Base-by-base conservation (phyloP, 169 alveolate species). In the Neospora caninum region DNA sequence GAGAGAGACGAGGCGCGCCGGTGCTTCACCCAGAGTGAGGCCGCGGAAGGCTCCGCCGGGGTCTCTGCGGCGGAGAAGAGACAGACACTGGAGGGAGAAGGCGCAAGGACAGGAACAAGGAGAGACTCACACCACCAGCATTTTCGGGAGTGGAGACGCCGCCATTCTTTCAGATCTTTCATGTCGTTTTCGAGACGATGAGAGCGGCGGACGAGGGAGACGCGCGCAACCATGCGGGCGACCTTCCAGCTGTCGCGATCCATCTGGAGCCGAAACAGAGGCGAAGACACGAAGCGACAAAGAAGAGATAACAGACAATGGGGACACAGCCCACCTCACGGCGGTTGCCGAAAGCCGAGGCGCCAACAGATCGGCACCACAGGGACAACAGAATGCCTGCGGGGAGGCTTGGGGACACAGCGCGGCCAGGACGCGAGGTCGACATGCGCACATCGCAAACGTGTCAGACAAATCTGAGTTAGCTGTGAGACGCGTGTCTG, bases 171-270 rank as follows among this genome's bases (percentile, higher is more conserved):
- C 92, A 96, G 78, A 49, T 95, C 95, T 78, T 89, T 80, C 89
- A 92, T 92, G 69, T 95, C 97, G 69, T 88, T 84, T 29, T 96
- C 97, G 64, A 96, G 86, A 25, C 96, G 94, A 69, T 95, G 95
- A 42, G 92, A 88, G 41, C 97, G 95, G 43, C 97, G 94, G 18
- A 96, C 94, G 88, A 96, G 92, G 20, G 97, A 96, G 13, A 96
- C 96, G 69, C 96, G 95, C 4, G 97, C 97, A 43, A 96, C 95
- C 87, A 96, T 93, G 86, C 93, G 95, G 13, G 97, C 97, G 39
- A 96, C 96, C 69, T 95, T 93, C 97, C 97, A 96, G 93, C 96
- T 93, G 86, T 96, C 97, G 27, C 94, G 91, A 80, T 96, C 97
- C 97, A 96, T 96, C 95, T 93, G 80, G 7, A 29, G 70, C 70